These are phyloP conservation scores for Trichoderma gracile DNA, from an alignment of 2,329 filamentous ascomycete species.

Conservation along the genomic window DNA sequence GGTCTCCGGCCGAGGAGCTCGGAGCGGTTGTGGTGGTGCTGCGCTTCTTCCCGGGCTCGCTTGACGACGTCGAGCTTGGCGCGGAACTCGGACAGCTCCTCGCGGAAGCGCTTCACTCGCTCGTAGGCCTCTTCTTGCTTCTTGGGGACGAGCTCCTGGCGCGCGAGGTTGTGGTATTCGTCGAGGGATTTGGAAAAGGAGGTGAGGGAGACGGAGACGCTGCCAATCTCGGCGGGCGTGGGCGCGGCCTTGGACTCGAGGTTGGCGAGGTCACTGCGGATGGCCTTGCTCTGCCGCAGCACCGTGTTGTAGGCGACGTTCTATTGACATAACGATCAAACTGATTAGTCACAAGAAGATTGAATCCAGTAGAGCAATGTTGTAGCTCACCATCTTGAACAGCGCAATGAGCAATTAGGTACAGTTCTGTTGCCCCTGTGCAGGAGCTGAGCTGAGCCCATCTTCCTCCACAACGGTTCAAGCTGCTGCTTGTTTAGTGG, in stretches of 20 bases:
- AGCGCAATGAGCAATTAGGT: not conserved
- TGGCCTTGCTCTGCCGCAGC: slow-evolving; percentile 77
- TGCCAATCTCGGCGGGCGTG: slow-evolving; percentile 59
- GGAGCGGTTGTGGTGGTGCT: slow-evolving; percentile 64
- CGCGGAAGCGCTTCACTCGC: slow-evolving; percentile 80
- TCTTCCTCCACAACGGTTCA: not conserved
- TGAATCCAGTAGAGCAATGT: not conserved
- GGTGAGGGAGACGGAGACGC: slow-evolving; percentile 75
- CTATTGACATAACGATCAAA: slow-evolving; percentile 42
- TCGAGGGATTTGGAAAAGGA: slow-evolving; percentile 87
- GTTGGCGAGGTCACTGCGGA: slow-evolving; percentile 73
- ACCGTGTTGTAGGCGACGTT: slow-evolving; percentile 85
- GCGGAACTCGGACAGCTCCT: slow-evolving; percentile 78
- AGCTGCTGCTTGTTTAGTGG: slow-evolving; percentile 30
- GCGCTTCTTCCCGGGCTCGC: slow-evolving; percentile 71
- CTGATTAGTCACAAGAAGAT: not conserved
- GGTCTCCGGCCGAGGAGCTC: slow-evolving; percentile 86
- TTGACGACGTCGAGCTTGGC: slow-evolving; percentile 76
- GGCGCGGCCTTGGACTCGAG: slow-evolving; percentile 66
- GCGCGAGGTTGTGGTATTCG: slow-evolving; percentile 83
- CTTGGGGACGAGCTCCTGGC: slow-evolving; percentile 83
- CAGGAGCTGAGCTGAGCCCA: slow-evolving; percentile 3
- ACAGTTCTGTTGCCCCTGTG: not conserved
- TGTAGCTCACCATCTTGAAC: slow-evolving; percentile 13
- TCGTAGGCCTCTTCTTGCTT: slow-evolving; percentile 92